Conservation (phyloP, 2,329 filamentous ascomycete genomes). For the Penicillium corylophilum region DNA sequence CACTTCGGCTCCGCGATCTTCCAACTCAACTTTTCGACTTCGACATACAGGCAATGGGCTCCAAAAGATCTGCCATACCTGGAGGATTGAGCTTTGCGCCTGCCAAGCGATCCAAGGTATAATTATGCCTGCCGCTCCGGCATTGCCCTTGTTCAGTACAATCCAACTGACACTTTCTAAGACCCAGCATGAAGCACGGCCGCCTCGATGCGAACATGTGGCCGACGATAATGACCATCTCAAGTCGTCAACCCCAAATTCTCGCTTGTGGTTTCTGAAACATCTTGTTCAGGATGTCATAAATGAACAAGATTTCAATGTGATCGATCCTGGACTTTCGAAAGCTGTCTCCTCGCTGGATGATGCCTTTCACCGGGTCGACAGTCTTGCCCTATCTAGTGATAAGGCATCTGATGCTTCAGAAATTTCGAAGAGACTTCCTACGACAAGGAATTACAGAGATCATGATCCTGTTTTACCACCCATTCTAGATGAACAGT, state of each 20-base stretch:
- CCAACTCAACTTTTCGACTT: background rate
- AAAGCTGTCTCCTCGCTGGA: conserved; percentile 21
- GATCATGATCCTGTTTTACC: conserved; percentile 49
- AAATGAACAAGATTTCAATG: conserved; percentile 12
- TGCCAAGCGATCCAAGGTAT: conserved; percentile 22
- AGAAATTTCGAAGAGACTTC: background rate
- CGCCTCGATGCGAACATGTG: background rate
- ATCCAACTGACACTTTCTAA: conserved; percentile 1
- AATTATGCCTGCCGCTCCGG: background rate
- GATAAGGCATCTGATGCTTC: background rate
- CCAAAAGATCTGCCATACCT: conserved; percentile 21
- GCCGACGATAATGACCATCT: background rate
- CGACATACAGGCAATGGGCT: conserved; percentile 21
- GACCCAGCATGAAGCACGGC: background rate
- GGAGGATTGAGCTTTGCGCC: background rate
- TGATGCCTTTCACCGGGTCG: conserved; percentile 16
- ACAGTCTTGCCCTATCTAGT: background rate
- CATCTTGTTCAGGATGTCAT: conserved; percentile 24
- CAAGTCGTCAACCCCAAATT: conserved; percentile 5
- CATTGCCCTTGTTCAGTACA: background rate
- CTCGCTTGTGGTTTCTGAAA: conserved; percentile 20
- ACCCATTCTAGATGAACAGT: conserved; percentile 55
- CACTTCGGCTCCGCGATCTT: background rate
- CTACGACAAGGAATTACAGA: background rate
- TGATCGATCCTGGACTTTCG: conserved; percentile 17